Percentiles rank a stretch among this genome's conserved stretches.
These are phyloP conservation scores for Polyplosphaeria fusca DNA, from an alignment of 495 filamentous ascomycete genomes.

Conservation along the genomic window DNA sequence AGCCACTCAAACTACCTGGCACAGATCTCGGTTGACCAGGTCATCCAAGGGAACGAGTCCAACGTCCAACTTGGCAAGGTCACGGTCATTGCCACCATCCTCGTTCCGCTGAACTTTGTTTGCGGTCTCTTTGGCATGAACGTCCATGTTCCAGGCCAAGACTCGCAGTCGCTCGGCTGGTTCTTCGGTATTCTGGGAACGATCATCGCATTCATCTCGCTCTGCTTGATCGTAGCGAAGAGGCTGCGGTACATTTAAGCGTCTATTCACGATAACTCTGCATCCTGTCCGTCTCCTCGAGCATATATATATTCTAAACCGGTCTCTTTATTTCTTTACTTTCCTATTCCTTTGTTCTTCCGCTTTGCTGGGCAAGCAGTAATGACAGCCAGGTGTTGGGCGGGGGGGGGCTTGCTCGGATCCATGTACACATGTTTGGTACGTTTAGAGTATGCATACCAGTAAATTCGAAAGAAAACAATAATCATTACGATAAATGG, in stretches of 20 bases:
- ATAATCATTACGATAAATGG: too few species aligned
- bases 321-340: background rate
- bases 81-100: constrained; percentile 89
- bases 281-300: too few species aligned
- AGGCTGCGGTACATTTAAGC: constrained; percentile 46
- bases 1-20: constrained; percentile 96
- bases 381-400: background rate
- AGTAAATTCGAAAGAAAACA: too few species aligned
- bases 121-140: constrained; percentile 98
- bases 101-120: constrained; percentile 95
- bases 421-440: too few species aligned
- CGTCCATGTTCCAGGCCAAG: constrained; percentile 70
- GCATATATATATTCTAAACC: too few species aligned
- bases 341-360: background rate
- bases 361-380: background rate
- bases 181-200: constrained; percentile 78
- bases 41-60: constrained; percentile 73
- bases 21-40: constrained; percentile 86
- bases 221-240: constrained; percentile 51
- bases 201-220: constrained; percentile 57
- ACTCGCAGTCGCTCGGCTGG: constrained; percentile 54
- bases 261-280: too few species aligned
- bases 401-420: background rate
- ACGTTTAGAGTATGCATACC: too few species aligned
- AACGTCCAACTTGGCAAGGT: constrained; percentile 89